Percentiles rank a stretch among this genome's conserved stretches.
These are phyloP conservation scores for Teratosphaeria viscida DNA, from an alignment of 2,329 filamentous ascomycete genomes.

Conservation along the genomic window DNA sequence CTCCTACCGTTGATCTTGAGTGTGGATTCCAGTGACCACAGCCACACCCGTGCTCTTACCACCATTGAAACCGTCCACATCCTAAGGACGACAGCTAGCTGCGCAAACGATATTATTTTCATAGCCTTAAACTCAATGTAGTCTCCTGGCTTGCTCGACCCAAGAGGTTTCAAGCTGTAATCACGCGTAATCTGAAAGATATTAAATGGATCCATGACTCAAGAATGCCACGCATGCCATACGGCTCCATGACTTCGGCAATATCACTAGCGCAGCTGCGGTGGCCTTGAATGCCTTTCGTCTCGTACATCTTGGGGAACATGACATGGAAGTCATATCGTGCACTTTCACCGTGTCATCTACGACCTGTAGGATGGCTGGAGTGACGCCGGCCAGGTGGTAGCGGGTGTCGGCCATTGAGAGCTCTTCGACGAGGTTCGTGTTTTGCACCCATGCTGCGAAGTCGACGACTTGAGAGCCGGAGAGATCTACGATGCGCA, in stretches of 20 bases:
- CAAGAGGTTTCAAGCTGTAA: slow-evolving; percentile 27
- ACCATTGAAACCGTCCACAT: slow-evolving; percentile 29
- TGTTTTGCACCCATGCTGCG: slow-evolving; percentile 27
- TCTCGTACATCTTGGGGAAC: slow-evolving; percentile 29
- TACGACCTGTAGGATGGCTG: slow-evolving; percentile 26
- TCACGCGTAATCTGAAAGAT: slow-evolving; percentile 33
- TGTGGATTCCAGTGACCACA: slow-evolving; percentile 20
- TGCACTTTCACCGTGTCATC: slow-evolving; percentile 31
- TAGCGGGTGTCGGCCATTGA: slow-evolving; percentile 31
- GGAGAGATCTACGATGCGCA: slow-evolving; percentile 31
- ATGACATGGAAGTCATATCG: slow-evolving; percentile 33
- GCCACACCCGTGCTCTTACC: slow-evolving; percentile 30
- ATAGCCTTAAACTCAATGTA: slow-evolving; percentile 30
- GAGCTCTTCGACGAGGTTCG: slow-evolving; percentile 25
- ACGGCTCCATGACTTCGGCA: slow-evolving; percentile 25
- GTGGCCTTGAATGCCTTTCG: slow-evolving; percentile 24
- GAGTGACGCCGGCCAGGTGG: slow-evolving; percentile 25
- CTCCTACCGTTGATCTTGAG: not conserved
- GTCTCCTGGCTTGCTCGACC: slow-evolving; percentile 29
- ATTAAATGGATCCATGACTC: slow-evolving; percentile 31
- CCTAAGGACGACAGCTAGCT: slow-evolving; percentile 31
- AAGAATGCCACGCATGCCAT: slow-evolving; percentile 20
- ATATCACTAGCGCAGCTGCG: slow-evolving; percentile 30
- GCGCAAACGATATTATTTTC: slow-evolving; percentile 25
- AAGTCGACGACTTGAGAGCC: slow-evolving; percentile 33